phyloP scores from a whole-genome alignment of 257 asterid genomes.

The Apocynum venetum region DNA sequence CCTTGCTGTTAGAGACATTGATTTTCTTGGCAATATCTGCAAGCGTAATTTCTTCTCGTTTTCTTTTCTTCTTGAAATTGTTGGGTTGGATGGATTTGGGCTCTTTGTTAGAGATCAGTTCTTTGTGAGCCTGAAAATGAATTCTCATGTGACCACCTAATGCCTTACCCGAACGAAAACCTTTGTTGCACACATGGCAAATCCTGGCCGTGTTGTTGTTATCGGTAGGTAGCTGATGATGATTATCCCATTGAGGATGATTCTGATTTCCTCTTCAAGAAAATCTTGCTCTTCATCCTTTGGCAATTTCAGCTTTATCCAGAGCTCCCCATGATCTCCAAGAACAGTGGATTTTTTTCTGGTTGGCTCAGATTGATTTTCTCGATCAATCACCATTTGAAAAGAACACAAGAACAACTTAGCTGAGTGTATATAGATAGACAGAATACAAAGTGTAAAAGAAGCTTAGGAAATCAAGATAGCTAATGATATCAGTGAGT shows the following conservation, averaged over 20 bases:
- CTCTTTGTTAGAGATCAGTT: constrained; percentile 16
- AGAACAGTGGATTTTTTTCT: constrained; percentile 10
- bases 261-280: not conserved
- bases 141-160: constrained; percentile 84
- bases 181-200: constrained; percentile 47
- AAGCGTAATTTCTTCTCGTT: not conserved
- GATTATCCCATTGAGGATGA: not conserved
- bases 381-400: constrained; percentile 28
- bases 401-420: constrained; percentile 20
- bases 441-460: not conserved
- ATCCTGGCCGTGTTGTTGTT: constrained; percentile 22
- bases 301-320: constrained; percentile 7
- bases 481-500: constrained; percentile 10
- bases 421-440: not conserved
- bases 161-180: constrained; percentile 64
- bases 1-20: not conserved
- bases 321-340: constrained; percentile 19
- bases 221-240: not conserved
- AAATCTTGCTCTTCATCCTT: not conserved
- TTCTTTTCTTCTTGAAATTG: constrained; percentile 28
- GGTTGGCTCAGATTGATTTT: constrained; percentile 7
- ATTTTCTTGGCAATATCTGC: constrained; percentile 9
- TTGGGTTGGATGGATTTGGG: not conserved
- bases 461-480: not conserved
- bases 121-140: constrained; percentile 36